phyloP scores from a whole-genome alignment of 2,329 filamentous ascomycete genomes.

The Neobulgaria alba region DNA sequence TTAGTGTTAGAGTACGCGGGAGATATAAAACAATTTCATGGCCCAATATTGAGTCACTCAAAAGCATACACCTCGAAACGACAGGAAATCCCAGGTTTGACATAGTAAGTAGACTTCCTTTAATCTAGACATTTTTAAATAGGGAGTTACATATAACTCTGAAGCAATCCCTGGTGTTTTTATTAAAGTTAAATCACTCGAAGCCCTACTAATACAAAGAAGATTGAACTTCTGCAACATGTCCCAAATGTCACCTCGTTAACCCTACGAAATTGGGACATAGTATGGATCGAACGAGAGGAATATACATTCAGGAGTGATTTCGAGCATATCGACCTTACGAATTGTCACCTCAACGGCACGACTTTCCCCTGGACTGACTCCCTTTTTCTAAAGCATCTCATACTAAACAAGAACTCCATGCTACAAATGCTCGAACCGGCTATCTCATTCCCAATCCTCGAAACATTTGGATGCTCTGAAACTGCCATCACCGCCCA shows the following conservation, averaged over 20 bases:
- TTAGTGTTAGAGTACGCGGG: constrained; percentile 5
- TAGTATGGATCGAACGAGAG: not conserved
- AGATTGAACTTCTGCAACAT: constrained; percentile 10
- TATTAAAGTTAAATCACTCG: too few relatives aligned
- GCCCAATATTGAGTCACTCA: constrained; percentile 14
- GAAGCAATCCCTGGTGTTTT: too few relatives aligned
- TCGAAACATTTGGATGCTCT: constrained; percentile 22
- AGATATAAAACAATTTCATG: constrained; percentile 4
- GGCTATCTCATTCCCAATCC: constrained; percentile 14
- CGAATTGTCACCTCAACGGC: constrained; percentile 7
- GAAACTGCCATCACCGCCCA: constrained; percentile 10
- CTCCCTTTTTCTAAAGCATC: constrained; percentile 21
- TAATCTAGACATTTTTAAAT: too few relatives aligned
- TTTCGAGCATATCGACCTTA: constrained; percentile 21
- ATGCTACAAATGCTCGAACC: too few relatives aligned
- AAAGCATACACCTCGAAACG: constrained; percentile 9
- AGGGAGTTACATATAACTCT: too few relatives aligned
- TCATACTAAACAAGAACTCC: constrained; percentile 19
- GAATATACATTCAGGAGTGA: constrained; percentile 13
- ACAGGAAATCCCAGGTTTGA: too few relatives aligned
- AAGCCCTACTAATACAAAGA: too few relatives aligned
- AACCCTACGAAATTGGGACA: constrained; percentile 13
- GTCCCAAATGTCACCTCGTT: constrained; percentile 17
- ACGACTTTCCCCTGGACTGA: too few relatives aligned
- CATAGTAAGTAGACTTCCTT: too few relatives aligned